Evolutionary conservation across 495 filamentous ascomycete genomes (phyloP).

Genomic region (Achaetomiella virescens): DNA sequence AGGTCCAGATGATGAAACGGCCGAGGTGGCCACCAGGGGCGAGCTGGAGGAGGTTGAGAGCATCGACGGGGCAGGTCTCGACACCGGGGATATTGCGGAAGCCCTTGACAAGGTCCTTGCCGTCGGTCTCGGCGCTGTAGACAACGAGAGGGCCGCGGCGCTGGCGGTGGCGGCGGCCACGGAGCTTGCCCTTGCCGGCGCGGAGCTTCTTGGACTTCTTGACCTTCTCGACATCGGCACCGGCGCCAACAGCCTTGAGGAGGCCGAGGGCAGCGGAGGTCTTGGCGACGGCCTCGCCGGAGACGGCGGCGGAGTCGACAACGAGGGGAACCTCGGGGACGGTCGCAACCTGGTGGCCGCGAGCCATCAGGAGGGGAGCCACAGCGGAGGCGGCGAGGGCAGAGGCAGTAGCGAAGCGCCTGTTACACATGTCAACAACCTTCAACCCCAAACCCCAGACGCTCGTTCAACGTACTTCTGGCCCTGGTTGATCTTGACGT

Average conservation of each 20-base stretch:
- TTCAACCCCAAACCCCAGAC: neutral
- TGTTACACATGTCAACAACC: constrained; percentile 28
- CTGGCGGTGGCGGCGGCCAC: constrained; percentile 91
- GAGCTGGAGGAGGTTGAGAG: constrained; percentile 97
- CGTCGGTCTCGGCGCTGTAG: constrained; percentile 89
- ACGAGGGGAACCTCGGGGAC: constrained; percentile 97
- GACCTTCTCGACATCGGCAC: constrained; percentile 86
- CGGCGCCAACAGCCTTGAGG: constrained; percentile 83
- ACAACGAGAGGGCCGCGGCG: constrained; percentile 94
- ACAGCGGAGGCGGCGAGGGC: constrained; percentile 94
- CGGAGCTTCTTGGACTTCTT: constrained; percentile 88
- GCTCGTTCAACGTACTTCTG: constrained; percentile 64
- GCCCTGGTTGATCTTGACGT: constrained; percentile 97
- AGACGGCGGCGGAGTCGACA: constrained; percentile 81
- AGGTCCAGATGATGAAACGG: constrained; percentile 98
- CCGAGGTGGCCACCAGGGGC: constrained; percentile 97
- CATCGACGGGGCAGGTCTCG: constrained; percentile 90
- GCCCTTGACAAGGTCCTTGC: constrained; percentile 81
- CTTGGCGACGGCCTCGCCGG: constrained; percentile 69
- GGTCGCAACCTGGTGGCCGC: constrained; percentile 87
- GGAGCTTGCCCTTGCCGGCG: constrained; percentile 95
- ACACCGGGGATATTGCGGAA: constrained; percentile 99
- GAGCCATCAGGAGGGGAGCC: constrained; percentile 88
- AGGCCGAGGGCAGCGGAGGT: constrained; percentile 82
- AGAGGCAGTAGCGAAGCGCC: constrained; percentile 95